Evolutionary conservation across 2,329 filamentous ascomycete genomes (phyloP).

Genomic region (Fusarium phyllophilum): DNA sequence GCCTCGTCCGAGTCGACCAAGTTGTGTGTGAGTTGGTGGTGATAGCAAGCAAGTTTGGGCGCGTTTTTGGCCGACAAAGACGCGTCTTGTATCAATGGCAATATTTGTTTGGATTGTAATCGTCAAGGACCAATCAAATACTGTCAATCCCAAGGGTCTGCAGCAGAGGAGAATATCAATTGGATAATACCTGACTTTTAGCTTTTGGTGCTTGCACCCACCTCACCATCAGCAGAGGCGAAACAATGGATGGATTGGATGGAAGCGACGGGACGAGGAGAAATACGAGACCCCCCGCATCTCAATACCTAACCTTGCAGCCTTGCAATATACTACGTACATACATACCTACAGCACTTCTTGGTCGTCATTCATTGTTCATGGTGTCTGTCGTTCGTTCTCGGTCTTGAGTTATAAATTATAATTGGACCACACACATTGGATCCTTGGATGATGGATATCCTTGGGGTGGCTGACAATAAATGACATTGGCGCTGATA

Average conservation of each 20-base stretch:
- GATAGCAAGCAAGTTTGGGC: conserved; percentile 11
- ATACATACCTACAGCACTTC: not conserved
- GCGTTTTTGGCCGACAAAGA: conserved; percentile 21
- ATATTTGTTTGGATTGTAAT: conserved; percentile 38
- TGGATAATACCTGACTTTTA: not conserved
- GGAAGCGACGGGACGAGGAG: not conserved
- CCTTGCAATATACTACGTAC: not conserved
- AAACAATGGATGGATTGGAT: not conserved
- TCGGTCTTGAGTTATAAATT: not conserved
- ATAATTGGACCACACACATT: not conserved
- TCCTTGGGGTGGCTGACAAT: not conserved
- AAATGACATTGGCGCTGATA: not conserved
- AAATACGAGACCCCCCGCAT: conserved; percentile 7
- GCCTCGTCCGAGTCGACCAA: not conserved
- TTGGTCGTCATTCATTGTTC: conserved; percentile 23
- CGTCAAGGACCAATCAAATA: conserved; percentile 37
- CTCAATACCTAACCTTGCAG: not conserved
- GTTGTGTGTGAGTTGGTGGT: not conserved
- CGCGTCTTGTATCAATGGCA: conserved; percentile 18
- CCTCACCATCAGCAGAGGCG: not conserved
- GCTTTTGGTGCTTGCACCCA: conserved; percentile 17
- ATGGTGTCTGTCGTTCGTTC: conserved; percentile 8
- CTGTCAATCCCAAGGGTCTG: conserved; percentile 9
- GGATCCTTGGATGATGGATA: not conserved
- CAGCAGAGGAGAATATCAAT: conserved; percentile 5